Conservation (phyloP, 2,329 filamentous ascomycete genomes). For the Botrytis cinerea region DNA sequence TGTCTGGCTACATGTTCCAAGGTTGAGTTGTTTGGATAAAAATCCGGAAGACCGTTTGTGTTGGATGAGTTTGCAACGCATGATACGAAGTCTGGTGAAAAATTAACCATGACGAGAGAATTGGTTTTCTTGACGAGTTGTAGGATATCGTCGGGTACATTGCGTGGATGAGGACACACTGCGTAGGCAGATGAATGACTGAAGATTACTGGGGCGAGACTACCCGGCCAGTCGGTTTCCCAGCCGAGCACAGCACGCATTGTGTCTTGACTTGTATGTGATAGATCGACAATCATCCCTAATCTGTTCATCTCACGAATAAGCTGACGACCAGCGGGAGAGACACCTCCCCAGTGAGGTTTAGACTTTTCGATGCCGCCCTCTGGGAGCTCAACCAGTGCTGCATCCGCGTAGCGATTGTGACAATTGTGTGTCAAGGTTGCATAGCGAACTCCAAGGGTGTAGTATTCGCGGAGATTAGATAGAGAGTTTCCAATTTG, state of each 20-base stretch:
- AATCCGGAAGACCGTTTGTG: constrained; percentile 66
- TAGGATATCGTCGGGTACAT: constrained; percentile 84
- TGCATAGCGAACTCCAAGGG: constrained; percentile 80
- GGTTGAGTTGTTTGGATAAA: constrained; percentile 68
- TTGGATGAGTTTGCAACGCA: constrained; percentile 58
- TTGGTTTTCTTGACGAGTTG: constrained; percentile 71
- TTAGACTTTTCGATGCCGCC: constrained; percentile 43
- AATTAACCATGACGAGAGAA: constrained; percentile 89
- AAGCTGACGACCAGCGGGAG: constrained; percentile 65
- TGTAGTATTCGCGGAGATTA: constrained; percentile 73
- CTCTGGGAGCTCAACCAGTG: constrained; percentile 58
- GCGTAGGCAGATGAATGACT: constrained; percentile 81
- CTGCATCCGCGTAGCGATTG: constrained; percentile 85
- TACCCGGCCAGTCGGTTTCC: constrained; percentile 64
- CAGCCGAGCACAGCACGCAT: constrained; percentile 80
- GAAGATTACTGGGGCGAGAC: constrained; percentile 81
- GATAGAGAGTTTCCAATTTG: constrained; percentile 85
- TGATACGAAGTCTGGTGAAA: constrained; percentile 78
- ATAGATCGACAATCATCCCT: constrained; percentile 90
- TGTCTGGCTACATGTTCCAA: constrained; percentile 77
- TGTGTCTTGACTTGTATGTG: constrained; percentile 76
- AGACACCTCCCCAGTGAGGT: constrained; percentile 72
- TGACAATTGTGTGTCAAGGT: constrained; percentile 94
- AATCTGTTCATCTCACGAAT: constrained; percentile 91
- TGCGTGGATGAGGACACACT: constrained; percentile 84